Evolutionary conservation across 306 rosid species (phyloP).

Genomic region (Acacia melanoxylon): DNA sequence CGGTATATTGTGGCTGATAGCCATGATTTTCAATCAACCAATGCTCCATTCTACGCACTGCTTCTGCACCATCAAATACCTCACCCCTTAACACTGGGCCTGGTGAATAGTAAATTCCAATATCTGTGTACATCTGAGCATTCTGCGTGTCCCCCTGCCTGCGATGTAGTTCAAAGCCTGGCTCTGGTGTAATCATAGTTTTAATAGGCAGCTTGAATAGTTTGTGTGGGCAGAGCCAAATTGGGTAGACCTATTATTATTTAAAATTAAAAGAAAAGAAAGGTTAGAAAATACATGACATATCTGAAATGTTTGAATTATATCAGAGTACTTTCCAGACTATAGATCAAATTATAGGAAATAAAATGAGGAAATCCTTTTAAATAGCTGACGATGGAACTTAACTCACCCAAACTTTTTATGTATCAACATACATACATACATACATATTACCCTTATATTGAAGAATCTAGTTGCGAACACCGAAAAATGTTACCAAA

Average conservation of each 20-base stretch:
- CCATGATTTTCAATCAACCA: slow-evolving; percentile 95
- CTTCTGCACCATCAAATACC: slow-evolving; percentile 80
- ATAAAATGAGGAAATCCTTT: slow-evolving; percentile 1
- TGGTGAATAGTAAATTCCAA: slow-evolving; percentile 91
- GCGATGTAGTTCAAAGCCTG: slow-evolving; percentile 83
- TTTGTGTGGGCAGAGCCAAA: slow-evolving; percentile 97
- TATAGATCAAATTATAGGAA: slow-evolving; percentile 18
- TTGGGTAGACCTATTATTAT: slow-evolving; percentile 74
- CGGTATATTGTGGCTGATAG: slow-evolving; percentile 93
- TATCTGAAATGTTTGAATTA: not conserved
- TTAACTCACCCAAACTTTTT: no score
- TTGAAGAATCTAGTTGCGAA: not conserved
- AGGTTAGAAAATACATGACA: not conserved
- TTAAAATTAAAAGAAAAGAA: not conserved
- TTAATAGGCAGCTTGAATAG: slow-evolving; percentile 73
- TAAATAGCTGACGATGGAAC: not conserved
- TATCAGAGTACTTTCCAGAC: not conserved
- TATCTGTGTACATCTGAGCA: slow-evolving; percentile 95
- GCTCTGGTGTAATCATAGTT: slow-evolving; percentile 81
- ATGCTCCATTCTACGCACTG: slow-evolving; percentile 74
- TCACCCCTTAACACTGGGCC: slow-evolving; percentile 96
- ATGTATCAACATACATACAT: no score
- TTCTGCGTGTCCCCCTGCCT: slow-evolving; percentile 88
- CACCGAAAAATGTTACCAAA: not conserved
- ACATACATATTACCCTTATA: not conserved